phyloP scores from a whole-genome alignment of 768 basidiomycete genomes.

The Leccinum olivaceopallidum region DNA sequence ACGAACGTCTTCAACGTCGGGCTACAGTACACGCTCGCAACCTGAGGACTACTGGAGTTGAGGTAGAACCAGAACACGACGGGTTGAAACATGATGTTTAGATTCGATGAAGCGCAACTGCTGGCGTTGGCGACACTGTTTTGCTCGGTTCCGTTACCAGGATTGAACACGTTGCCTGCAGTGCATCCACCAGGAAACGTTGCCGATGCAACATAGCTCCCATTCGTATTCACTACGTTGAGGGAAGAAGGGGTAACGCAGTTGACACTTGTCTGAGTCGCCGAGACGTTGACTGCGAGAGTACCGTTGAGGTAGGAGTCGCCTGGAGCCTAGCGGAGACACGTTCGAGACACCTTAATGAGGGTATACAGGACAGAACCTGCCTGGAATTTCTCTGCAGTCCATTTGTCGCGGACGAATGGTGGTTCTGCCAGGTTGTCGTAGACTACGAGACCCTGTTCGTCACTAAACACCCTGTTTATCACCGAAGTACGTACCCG shows the following conservation, averaged over 20 bases:
- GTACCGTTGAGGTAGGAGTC: conserved; percentile 50
- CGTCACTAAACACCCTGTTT: background rate
- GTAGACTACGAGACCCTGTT: conserved; percentile 22
- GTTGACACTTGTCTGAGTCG: conserved; percentile 42
- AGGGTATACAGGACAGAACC: background rate
- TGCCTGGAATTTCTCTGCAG: conserved; percentile 54
- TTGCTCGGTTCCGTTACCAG: conserved; percentile 41
- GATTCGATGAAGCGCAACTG: conserved; percentile 30
- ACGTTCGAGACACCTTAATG: background rate
- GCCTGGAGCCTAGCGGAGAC: conserved; percentile 41
- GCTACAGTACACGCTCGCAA: conserved; percentile 55
- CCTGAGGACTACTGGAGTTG: conserved; percentile 37
- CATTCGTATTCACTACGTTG: conserved; percentile 21
- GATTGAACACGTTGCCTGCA: conserved; percentile 38
- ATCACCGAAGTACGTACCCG: conserved; percentile 17
- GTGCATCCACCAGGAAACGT: conserved; percentile 52
- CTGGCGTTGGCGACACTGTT: conserved; percentile 48
- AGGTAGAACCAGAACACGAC: conserved; percentile 72
- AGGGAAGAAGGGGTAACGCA: conserved; percentile 44
- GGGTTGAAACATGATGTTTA: conserved; percentile 45
- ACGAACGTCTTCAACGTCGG: conserved; percentile 48
- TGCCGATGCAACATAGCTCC: conserved; percentile 41
- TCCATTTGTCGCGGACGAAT: conserved; percentile 53
- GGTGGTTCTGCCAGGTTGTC: conserved; percentile 54
- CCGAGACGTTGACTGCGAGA: conserved; percentile 53